Evolutionary conservation across 1,139 yeast genomes (phyloP), one percentile per base, ranked within the genome.

Genomic region (Saccharomyces hybrid): DNA sequence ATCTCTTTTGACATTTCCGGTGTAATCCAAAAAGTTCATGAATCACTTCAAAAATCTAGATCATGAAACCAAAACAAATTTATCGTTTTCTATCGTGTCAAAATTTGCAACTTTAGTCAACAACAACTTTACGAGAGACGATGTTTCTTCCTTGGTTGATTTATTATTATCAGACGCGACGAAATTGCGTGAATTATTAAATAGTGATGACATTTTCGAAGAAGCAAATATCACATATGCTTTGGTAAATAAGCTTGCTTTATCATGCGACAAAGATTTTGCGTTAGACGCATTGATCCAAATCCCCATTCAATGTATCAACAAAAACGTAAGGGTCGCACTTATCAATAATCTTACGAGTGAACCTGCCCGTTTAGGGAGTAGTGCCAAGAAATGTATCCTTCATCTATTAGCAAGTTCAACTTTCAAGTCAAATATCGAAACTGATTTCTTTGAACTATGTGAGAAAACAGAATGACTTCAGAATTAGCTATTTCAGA

Each of bases 81-180:
- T 0, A 50, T 54, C 0, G 56, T 73, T 14, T 52, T 77, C 3
- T 51, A 56, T 77, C 0, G 73, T 82, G 53, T 60, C 64, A n/a
- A 79, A 88, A 64, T 85, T 88, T 88, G 63, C 76, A 31, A 76
- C 83, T 0, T 55, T 83, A 0, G 58, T 84, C 3, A 77, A 81
- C 52, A 51, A 58, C 2, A 61, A 67, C 52, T 74, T 78, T 61
- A 51, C 68, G 2, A 57, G 64, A 41, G 52, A 55, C 1, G 55
- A 58, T 16, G 53, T 66, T 19, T 47, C 53, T 24, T n/a, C 27
- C 8, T 51, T 68, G 11, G 47, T 63, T 9, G 52, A 53, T 2
- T 31, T 51, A 3, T 38, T 67, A 12, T 46, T 61, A 4, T 3
- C 60, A 6, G 58, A 64, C n/a, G 54, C 60, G 1, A 38, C 49